A percentile compares a stretch with the other conserved stretches of the same genome.
Evolutionary conservation across 441 rosid species (phyloP).

Genomic region (Gossypium armourianum): DNA sequence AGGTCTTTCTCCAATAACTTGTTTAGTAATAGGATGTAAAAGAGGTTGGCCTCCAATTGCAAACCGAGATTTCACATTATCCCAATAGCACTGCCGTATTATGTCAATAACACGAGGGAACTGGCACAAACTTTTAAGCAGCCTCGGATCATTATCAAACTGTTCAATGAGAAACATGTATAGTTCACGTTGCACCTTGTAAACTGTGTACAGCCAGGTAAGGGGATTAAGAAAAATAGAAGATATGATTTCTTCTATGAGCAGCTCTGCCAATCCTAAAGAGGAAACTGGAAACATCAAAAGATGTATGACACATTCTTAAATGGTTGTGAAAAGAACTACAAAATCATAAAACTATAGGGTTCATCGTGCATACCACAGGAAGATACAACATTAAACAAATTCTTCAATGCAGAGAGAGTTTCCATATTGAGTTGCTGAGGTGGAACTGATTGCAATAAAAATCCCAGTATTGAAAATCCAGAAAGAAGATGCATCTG

Average conservation of each 20-base stretch:
- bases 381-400: constrained; percentile 62
- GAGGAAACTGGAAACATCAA: constrained; percentile 15
- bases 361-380: constrained; percentile 45
- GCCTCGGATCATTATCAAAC: constrained; percentile 76
- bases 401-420: constrained; percentile 78
- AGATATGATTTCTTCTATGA: constrained; percentile 74
- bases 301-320: not conserved
- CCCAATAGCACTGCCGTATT: constrained; percentile 83
- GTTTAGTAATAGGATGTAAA: constrained; percentile 53
- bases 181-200: constrained; percentile 86
- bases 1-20: constrained; percentile 70
- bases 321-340: not conserved
- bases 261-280: constrained; percentile 71
- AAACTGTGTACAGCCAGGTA: constrained; percentile 70
- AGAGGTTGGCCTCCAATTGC: constrained; percentile 75
- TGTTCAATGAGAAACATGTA: constrained; percentile 91
- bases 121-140: constrained; percentile 63
- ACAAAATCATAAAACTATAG: constrained; percentile 4
- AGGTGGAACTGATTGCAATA: constrained; percentile 85
- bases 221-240: constrained; percentile 86
- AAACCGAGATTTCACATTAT: constrained; percentile 52
- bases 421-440: constrained; percentile 89
- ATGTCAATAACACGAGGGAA: constrained; percentile 77
- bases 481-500: constrained; percentile 97
- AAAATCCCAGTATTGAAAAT: constrained; percentile 77